A percentile compares a stretch with the other conserved stretches of the same genome.
These are phyloP conservation scores for Clavariopsis aquatica DNA, from an alignment of 495 filamentous ascomycete species.

Conservation along the genomic window DNA sequence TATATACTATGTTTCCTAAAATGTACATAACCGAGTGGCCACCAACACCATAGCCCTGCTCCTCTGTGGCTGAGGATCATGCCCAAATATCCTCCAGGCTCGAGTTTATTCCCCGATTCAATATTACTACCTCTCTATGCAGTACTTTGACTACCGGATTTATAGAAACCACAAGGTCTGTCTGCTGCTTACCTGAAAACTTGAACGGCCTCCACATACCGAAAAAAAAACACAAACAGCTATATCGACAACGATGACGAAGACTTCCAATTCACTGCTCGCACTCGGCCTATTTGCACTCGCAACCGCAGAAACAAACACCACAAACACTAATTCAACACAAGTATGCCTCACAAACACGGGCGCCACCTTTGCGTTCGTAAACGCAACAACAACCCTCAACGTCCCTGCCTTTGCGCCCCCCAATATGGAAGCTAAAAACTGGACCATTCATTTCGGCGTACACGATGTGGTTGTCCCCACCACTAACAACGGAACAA, in stretches of 20 bases:
- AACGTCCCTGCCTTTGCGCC: not conserved
- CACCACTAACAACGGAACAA: not conserved
- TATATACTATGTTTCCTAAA: too few species aligned
- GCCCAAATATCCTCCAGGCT: not conserved
- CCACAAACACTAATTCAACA: not conserved
- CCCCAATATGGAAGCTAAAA: not conserved
- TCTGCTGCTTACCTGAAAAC: too few species aligned
- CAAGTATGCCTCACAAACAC: not conserved
- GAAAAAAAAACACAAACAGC: not conserved
- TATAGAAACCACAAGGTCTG: too few species aligned
- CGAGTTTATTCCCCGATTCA: too few species aligned
- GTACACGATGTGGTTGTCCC: not conserved
- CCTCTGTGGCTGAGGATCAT: not conserved
- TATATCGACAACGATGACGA: too few species aligned
- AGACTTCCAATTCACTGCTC: not conserved
- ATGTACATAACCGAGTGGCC: too few species aligned
- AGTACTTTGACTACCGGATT: too few species aligned
- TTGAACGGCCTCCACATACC: not conserved
- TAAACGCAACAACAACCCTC: slow-evolving; percentile 1
- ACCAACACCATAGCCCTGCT: too few species aligned
- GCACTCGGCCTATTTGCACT: not conserved
- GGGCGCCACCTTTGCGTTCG: not conserved
- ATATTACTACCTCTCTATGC: too few species aligned
- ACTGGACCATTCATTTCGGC: not conserved
- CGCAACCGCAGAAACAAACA: not conserved